These are phyloP conservation scores for Moniliophthora roreri DNA, from an alignment of 1,284 basidiomycete species.

Conservation along the genomic window DNA sequence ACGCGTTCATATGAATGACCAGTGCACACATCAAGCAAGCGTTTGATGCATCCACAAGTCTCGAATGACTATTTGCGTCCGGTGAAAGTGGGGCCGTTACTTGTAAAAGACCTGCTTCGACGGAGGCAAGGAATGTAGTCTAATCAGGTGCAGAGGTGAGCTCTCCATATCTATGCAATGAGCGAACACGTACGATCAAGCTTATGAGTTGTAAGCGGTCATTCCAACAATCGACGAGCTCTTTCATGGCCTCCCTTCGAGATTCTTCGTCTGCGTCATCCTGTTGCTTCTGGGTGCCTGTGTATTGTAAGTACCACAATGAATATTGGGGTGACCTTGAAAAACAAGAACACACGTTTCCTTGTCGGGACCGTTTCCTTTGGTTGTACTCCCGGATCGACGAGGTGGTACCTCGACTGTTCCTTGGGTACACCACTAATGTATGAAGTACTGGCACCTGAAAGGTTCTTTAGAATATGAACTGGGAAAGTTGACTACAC, in stretches of 20 bases:
- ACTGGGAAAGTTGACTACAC: no score
- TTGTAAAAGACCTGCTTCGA: constrained; percentile 51
- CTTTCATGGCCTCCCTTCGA: constrained; percentile 42
- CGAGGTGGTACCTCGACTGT: no score
- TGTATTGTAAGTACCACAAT: no score
- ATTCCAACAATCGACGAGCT: constrained; percentile 59
- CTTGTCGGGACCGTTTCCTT: no score
- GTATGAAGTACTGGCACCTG: no score
- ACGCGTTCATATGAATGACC: constrained; percentile 53
- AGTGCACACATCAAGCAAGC: constrained; percentile 49
- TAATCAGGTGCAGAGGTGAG: constrained; percentile 19
- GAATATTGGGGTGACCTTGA: no score
- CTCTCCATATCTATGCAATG: neutral
- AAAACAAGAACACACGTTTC: no score
- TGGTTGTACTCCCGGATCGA: no score
- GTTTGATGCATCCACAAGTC: constrained; percentile 38
- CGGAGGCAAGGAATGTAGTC: constrained; percentile 66
- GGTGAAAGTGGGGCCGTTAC: constrained; percentile 32
- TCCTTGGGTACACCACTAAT: no score
- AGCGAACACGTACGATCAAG: constrained; percentile 45
- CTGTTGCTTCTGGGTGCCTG: constrained; percentile 49
- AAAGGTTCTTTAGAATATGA: no score
- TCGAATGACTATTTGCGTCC: constrained; percentile 20
- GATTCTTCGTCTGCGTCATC: constrained; percentile 45
- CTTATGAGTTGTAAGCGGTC: constrained; percentile 59